Evolutionary conservation across 2,329 filamentous ascomycete species (phyloP), one percentile per base, ranked within the genome.

Genomic region (Neodidymelliopsis sp.): DNA sequence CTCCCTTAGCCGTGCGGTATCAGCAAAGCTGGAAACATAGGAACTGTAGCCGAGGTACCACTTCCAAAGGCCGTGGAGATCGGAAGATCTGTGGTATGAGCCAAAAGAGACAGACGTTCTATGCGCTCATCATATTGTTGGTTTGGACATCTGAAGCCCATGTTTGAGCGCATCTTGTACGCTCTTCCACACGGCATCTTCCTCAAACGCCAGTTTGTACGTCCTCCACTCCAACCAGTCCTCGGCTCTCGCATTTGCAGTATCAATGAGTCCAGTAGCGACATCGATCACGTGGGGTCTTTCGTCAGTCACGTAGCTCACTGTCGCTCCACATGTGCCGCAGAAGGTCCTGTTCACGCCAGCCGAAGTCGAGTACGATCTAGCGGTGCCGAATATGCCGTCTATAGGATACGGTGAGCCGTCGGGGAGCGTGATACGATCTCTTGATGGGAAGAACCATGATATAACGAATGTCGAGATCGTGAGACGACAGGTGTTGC

Each of bases 401-500:
- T 54, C 34, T 2, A 10, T 63, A 3, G 79, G 70, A 50, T 77
- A 78, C 35, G 69, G 60, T 15, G 63, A 54, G 11, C 70, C 60
- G 36, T 76, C 53, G 23, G 69, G 52, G 19, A 82, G 74, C 1
- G 71, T 67, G n/a, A 77, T 76, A 0, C 85, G 77, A 75, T 1
- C 84, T 89, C 72, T 61, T 88, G 90, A 48, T 10, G 89, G 72
- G 59, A 89, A 90, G 0, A 83, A 78, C 86, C 86, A 90, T 0
- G 80, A 74, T 57, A 87, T 81, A 35, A 88, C 79, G 46, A 88
- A 84, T 55, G 84, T 85, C 3, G 86, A 85, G 1, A 81, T 79
- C 0, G 73, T 70, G 3, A 84, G 73, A 5, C 86, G 82, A 64
- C 87, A 90, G 2, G 83, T 82, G 4, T 72, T 76, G 67, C 87